Base-by-base conservation (phyloP, 2,329 filamentous ascomycete species). In the Phoma sp. region DNA sequence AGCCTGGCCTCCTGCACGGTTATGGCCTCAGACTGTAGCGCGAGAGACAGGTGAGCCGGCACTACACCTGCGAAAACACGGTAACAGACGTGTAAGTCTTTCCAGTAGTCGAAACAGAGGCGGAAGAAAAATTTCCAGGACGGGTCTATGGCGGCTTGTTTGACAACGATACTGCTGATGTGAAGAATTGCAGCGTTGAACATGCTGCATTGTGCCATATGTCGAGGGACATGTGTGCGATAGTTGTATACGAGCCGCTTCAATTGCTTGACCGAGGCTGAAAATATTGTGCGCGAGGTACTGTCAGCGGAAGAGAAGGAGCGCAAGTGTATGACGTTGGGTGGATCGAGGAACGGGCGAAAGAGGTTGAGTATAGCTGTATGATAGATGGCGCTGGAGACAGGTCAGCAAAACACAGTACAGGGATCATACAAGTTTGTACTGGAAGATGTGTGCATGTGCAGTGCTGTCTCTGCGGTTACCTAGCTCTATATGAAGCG, bases 91-190 rank as follows among this genome's bases (percentile, higher is more conserved):
- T 39, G 39, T 1, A 35, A 29, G 22, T 55, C 27, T 33, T 45
- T 39, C 51, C 39, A 50, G 39, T 39, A 50, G 35, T 45, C 39
- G 13, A 45, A 44, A 17, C 44, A 44, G 6, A 53, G 35, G 15
- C 27, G 43, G 13, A 49, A 57, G 40, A 57, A 45, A 15, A 45
- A 57, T 2, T 15, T 22, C 44, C 49, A 49, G 6, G 38, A 48
- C 5, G 40, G 39, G 15, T 53, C 54, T 7, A 31, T 49, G 17
- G 43, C 43, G 12, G 31, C 21, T 31, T 57, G 43, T 10, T 52
- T 43, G 6, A 57, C 38, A 3, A 53, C 13, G 29, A 57, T 29
- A 39, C 33, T 45, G 44, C 35, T 38, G 7, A 53, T 12, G 13
- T 53, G 39, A n/a, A 40, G 31, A 10, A 41, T 44, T 2, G 54